Evolutionary conservation across 2,329 filamentous ascomycete genomes (phyloP).

Genomic region (Cryphonectria naterciae): DNA sequence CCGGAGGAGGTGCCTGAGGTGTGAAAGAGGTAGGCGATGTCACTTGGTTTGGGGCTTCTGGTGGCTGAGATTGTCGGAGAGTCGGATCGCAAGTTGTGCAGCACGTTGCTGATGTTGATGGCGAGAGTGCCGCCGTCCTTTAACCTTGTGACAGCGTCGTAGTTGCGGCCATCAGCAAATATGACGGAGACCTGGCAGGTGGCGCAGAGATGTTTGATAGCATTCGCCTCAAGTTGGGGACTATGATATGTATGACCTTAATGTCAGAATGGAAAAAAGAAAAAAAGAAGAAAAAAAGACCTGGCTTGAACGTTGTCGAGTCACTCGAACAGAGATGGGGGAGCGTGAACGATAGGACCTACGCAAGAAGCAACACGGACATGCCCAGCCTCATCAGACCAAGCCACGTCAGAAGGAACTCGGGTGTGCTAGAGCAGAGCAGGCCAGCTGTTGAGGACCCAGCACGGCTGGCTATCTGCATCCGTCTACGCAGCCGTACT

Average conservation of each 20-base stretch:
- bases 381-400: slow-evolving; percentile 60
- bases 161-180: slow-evolving; percentile 47
- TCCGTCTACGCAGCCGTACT: slow-evolving; percentile 22
- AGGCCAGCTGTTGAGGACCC: slow-evolving; percentile 46
- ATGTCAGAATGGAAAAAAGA: background rate
- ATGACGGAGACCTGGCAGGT: slow-evolving; percentile 47
- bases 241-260: slow-evolving; percentile 35
- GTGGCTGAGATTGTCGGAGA: background rate
- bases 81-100: slow-evolving; percentile 24
- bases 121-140: slow-evolving; percentile 18
- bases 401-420: slow-evolving; percentile 64
- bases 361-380: slow-evolving; percentile 61
- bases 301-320: background rate
- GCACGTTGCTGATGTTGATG: slow-evolving; percentile 30
- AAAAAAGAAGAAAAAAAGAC: background rate
- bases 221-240: slow-evolving; percentile 49
- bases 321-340: background rate
- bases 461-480: slow-evolving; percentile 25
- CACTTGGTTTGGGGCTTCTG: slow-evolving; percentile 27
- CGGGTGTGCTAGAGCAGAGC: slow-evolving; percentile 58
- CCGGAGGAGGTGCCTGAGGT: slow-evolving; percentile 69
- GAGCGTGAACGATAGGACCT: slow-evolving; percentile 30
- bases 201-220: slow-evolving; percentile 57
- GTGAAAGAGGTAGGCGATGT: slow-evolving; percentile 63
- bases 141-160: slow-evolving; percentile 20